Base-by-base conservation (phyloP, 106 monocot genomes). In the Allium sativum region DNA sequence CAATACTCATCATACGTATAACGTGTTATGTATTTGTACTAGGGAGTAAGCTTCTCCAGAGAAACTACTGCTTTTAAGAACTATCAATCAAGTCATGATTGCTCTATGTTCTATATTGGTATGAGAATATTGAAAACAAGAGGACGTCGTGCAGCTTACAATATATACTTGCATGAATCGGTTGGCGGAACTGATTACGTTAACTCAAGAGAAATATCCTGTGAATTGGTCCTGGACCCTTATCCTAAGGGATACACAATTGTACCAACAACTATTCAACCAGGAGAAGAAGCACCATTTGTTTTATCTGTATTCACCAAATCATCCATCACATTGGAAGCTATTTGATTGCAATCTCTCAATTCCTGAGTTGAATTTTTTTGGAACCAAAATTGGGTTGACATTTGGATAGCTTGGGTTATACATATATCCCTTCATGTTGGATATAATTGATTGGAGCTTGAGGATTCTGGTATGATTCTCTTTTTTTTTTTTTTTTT, bases 201-300 rank as follows among this genome's bases (percentile, higher is more conserved):
- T 7, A 96, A 96, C 59, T 96, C 96, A n/a, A 90, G 96, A 67
- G 96, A 96, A 64, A 82, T 96, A 44, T 96, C 90, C 21, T 96
- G 91, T 74, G 96, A 96, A 55, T 65, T 96, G 59, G 96, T 96
- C 12, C 70, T 96, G 56, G 96, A 96, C 45, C 96, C 96, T 31
- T 84, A 96, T 76, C 61, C 91, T 0, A 96, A 87, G 64, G 90
- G 96, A 42, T 96, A 96, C 70, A 87, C 96, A 48, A 96, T 96
- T 69, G 84, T 96, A 14, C 96, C 96, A 7, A 91, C 96, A 15
- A 96, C 96, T 1, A 87, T 96, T 69, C 87, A 96, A 69, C 96
- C 96, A 64, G 90, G 96, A 62, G 96, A 96, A 72, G 96, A 96
- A 78, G 96, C 96, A 12, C 96, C 96, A 44, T 96, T 96, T 82